Base-by-base conservation (phyloP, 108 stramenopile species). In the Cyclotella cryptica region DNA sequence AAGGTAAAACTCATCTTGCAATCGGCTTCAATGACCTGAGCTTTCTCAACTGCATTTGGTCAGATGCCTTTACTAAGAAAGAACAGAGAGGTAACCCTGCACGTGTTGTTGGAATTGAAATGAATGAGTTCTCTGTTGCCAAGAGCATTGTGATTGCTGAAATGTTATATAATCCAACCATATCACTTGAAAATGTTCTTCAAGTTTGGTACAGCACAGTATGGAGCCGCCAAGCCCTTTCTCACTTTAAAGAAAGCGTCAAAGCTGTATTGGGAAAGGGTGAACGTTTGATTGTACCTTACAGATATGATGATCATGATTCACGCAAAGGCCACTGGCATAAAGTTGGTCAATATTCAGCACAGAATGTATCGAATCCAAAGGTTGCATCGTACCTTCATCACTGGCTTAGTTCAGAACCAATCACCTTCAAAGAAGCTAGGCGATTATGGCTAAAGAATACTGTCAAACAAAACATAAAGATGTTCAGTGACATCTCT, bases 101-200 rank as follows among this genome's bases (percentile, higher is more conserved):
- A 27, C 57, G 22, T 58, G 22, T 58, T 58, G 57, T 58, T 27
- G 57, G 57, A 27, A 14, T 58, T 14, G 57, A 58, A 24, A 58
- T 58, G 57, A 58, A 58, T 24, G 57, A 58, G 57, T 58, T 58
- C 57, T 27, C 22, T 24, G 26, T 58, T 58, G 57, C 57, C 18
- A 58, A 58, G 57, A 58, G 26, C 13, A 22, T 58, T 27, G 57
- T 58, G 13, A 58, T 58, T 58, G 26, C 57, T 22, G 57, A 58
- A 58, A 58, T 58, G 57, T 27, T 58, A 27, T 4, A 3, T 24
- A 24, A 14, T 22, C 57, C 24, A 58, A 58, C 26, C 57, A 27
- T 58, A 14, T 27, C 57, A 5, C 28, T 24, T 22, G 22, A 24
- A 22, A 27, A 27, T 24, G 28, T 58, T 3, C 28, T 58, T 22